These are phyloP conservation scores for Leptographium procerum DNA, from an alignment of 2,329 filamentous ascomycete genomes.

Conservation along the genomic window DNA sequence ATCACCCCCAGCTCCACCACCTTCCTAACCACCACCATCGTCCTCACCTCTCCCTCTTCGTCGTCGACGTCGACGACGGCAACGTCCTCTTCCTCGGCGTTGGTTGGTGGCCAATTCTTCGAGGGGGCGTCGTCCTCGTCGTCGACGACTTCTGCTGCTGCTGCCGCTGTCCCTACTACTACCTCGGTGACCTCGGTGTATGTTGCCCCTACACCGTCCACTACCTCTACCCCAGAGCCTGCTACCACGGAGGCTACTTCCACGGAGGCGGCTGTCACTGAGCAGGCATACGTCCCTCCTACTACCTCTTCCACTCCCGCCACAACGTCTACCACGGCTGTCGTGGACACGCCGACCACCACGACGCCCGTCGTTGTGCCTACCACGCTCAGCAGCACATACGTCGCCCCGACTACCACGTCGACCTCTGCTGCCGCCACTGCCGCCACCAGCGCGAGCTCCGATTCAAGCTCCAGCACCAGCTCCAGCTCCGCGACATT, in stretches of 20 bases:
- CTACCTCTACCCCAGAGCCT: not conserved
- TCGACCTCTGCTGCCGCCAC: constrained; percentile 2
- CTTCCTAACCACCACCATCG: constrained; percentile 10
- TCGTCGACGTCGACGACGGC: constrained; percentile 5
- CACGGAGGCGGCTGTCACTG: not conserved
- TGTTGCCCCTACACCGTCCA: not conserved
- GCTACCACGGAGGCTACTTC: not conserved
- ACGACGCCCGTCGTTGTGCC: constrained; percentile 4
- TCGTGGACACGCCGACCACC: not conserved
- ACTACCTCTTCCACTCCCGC: not conserved
- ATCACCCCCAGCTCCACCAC: constrained; percentile 22
- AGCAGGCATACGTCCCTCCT: not conserved
- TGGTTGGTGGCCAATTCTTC: constrained; percentile 22
- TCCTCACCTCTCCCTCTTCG: constrained; percentile 11
- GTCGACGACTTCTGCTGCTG: no score
- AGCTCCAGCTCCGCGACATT: constrained; percentile 17
- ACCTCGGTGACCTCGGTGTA: not conserved
- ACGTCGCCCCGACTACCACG: not conserved
- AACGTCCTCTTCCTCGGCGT: constrained; percentile 10
- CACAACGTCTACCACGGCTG: constrained; percentile 5
- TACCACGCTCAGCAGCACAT: not conserved
- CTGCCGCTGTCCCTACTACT: not conserved
- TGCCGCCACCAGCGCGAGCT: constrained; percentile 12
- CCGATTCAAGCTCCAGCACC: constrained; percentile 13
- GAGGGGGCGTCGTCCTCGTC: constrained; percentile 16